Conservation (phyloP, 805 yeast species). For the Brettanomyces anomalus region DNA sequence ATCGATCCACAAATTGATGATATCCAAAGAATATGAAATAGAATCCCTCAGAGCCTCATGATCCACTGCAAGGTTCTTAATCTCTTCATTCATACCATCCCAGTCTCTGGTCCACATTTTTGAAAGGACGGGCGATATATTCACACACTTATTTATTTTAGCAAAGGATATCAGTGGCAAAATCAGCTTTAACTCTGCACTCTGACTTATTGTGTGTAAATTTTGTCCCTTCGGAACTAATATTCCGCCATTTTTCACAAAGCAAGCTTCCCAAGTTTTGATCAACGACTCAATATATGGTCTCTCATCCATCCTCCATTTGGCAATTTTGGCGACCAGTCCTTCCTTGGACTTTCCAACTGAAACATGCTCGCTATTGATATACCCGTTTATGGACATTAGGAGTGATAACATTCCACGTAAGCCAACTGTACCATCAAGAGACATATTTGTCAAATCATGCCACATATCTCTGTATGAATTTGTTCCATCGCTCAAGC, state of each 20-base stretch:
- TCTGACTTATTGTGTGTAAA: constrained; percentile 37
- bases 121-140: constrained; percentile 51
- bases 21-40: constrained; percentile 45
- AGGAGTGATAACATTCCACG: constrained; percentile 47
- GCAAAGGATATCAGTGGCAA: constrained; percentile 61
- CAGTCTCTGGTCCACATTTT: constrained; percentile 60
- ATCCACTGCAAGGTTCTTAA: constrained; percentile 40
- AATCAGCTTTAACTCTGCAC: constrained; percentile 52
- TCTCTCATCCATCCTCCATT: constrained; percentile 58
- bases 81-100: constrained; percentile 49
- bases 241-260: constrained; percentile 54
- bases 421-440: constrained; percentile 33
- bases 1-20: constrained; percentile 63
- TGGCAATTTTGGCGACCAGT: constrained; percentile 38
- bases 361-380: constrained; percentile 41
- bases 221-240: constrained; percentile 44
- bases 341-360: constrained; percentile 24
- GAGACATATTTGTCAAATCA: constrained; percentile 34
- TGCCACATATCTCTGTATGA: constrained; percentile 44
- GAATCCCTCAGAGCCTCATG: constrained; percentile 61
- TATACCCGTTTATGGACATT: constrained; percentile 59
- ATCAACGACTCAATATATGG: constrained; percentile 50
- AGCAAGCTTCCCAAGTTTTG: constrained; percentile 60
- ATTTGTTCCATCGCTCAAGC: constrained; percentile 46
- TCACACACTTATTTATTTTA: constrained; percentile 54